Evolutionary conservation across 176 grass and related monocot genomes (phyloP).

Genomic region (barley (Hordeum vulgare)): MorexV3_pseudomolecules_assembly NC_058524.1:27498672-27499171

Average conservation of each 20-base stretch:
- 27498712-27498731: neutral
- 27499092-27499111: conserved; percentile 98
- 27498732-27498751: neutral
- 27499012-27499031: conserved; percentile 59
- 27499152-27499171: neutral
- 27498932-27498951: neutral
- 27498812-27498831: conserved; percentile 54
- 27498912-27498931: conserved; percentile 31
- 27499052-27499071: conserved; percentile 89
- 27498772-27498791: neutral
- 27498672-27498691: conserved; percentile 14
- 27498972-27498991: neutral
- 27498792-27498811: conserved; percentile 39
- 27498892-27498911: conserved; percentile 94
- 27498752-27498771: neutral
- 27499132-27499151: conserved; percentile 3
- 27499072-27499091: conserved; percentile 93
- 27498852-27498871: conserved; percentile 96
- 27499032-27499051: conserved; percentile 86
- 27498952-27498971: neutral
- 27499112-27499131: conserved; percentile 69
- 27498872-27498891: conserved; percentile 90
- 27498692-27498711: neutral
- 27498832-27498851: conserved; percentile 89
- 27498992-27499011: conserved; percentile 2